Conservation (phyloP, 768 basidiomycete species). For the Agrocybe praecox region DNA sequence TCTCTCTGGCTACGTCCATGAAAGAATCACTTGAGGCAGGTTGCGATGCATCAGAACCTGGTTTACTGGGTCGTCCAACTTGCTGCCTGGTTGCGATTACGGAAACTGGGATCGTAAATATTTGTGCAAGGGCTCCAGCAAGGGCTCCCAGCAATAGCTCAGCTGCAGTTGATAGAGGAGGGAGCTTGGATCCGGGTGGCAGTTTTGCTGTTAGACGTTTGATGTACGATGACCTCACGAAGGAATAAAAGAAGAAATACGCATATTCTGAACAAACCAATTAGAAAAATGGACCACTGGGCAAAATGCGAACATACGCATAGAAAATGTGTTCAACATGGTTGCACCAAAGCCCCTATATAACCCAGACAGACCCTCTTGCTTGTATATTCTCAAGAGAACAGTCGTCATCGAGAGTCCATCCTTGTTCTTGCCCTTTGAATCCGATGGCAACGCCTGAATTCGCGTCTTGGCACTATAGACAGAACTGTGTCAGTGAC, state of each 20-base stretch:
- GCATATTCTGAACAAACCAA: slow-evolving; percentile 75
- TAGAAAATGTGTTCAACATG: slow-evolving; percentile 98
- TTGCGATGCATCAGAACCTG: slow-evolving; percentile 15
- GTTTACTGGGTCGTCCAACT: slow-evolving; percentile 55
- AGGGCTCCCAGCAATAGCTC: slow-evolving; percentile 89
- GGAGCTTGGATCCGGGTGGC: slow-evolving; percentile 61
- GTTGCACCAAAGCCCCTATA: slow-evolving; percentile 95
- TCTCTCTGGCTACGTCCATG: slow-evolving; percentile 78
- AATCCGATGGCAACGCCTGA: slow-evolving; percentile 66
- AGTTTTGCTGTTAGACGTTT: slow-evolving; percentile 64
- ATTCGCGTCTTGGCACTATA: slow-evolving; percentile 91
- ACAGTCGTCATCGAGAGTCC: slow-evolving; percentile 64
- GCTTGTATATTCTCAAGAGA: slow-evolving; percentile 69
- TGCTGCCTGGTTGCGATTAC: slow-evolving; percentile 99
- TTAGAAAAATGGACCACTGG: slow-evolving; percentile 2
- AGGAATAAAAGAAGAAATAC: slow-evolving; percentile 98
- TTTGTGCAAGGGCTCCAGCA: slow-evolving; percentile 93
- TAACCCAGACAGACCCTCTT: slow-evolving; percentile 81
- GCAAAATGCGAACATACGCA: slow-evolving; percentile 62
- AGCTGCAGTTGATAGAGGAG: slow-evolving; percentile 68
- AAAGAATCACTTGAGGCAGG: slow-evolving; percentile 66
- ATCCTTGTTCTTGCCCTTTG: slow-evolving; percentile 53
- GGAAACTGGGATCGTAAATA: slow-evolving; percentile 97
- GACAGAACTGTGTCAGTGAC: slow-evolving; percentile 3
- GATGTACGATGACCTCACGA: slow-evolving; percentile 84